phyloP scores from a whole-genome alignment of 2,329 filamentous ascomycete species.

The Teratosphaeria gauchensis region DNA sequence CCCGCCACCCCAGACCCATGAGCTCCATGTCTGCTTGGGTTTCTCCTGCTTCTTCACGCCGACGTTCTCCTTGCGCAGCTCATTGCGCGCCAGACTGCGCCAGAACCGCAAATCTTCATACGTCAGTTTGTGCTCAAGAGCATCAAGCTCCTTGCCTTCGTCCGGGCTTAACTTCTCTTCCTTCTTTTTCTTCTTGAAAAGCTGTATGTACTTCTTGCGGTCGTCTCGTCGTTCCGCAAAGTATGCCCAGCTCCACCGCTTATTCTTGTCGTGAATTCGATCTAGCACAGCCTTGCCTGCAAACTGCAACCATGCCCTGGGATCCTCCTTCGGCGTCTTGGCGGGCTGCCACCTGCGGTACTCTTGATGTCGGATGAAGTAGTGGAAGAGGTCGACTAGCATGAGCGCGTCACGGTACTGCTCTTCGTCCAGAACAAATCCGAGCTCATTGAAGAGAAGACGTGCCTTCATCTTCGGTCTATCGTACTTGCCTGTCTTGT shows the following conservation, averaged over 20 bases:
- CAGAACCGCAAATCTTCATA: constrained; percentile 98
- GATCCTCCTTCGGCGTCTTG: constrained; percentile 75
- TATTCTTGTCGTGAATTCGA: constrained; percentile 92
- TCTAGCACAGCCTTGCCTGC: constrained; percentile 79
- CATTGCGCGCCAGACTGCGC: constrained; percentile 86
- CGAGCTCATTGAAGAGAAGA: constrained; percentile 91
- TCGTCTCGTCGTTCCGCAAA: constrained; percentile 89
- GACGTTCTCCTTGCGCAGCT: constrained; percentile 89
- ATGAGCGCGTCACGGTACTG: constrained; percentile 96
- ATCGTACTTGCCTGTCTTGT: constrained; percentile 76
- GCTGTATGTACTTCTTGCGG: constrained; percentile 74
- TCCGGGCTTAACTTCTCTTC: constrained; percentile 57
- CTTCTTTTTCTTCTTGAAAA: constrained; percentile 87
- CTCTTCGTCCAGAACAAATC: constrained; percentile 91
- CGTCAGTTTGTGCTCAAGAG: constrained; percentile 74
- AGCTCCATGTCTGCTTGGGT: constrained; percentile 62
- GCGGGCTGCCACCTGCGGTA: constrained; percentile 91
- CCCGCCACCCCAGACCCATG: constrained; percentile 73
- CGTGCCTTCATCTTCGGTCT: constrained; percentile 82
- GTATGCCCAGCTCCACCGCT: constrained; percentile 91
- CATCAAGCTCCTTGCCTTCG: constrained; percentile 63
- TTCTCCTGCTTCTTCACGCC: constrained; percentile 67
- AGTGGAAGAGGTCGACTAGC: constrained; percentile 97
- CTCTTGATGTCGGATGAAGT: constrained; percentile 94
- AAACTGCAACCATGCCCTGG: constrained; percentile 84